Percentiles rank a stretch among this genome's conserved stretches.
Evolutionary conservation across 2,329 filamentous ascomycete genomes (phyloP).

Genomic region (Shiraia sp.): DNA sequence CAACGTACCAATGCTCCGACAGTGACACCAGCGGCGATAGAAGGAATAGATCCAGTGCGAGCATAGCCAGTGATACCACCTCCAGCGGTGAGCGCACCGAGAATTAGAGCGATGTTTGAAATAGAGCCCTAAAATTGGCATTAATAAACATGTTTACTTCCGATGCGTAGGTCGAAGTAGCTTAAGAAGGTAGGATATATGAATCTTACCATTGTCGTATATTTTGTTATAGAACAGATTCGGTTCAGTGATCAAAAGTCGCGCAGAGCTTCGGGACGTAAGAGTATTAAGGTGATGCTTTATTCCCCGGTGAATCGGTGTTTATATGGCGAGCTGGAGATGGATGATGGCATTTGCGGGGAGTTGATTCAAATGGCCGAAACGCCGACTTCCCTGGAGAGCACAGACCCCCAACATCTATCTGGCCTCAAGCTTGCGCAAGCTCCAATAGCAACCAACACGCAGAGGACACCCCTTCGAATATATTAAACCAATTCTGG

Average conservation of each 20-base stretch:
- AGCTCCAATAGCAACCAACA: slow-evolving; percentile 14
- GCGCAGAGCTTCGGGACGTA: slow-evolving; percentile 5
- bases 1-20: slow-evolving; percentile 71
- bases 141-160: too few species aligned
- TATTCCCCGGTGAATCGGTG: not conserved
- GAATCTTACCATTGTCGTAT: too few species aligned
- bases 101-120: slow-evolving; percentile 71
- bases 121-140: slow-evolving; percentile 32
- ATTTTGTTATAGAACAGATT: too few species aligned
- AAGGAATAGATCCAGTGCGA: slow-evolving; percentile 83
- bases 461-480: slow-evolving; percentile 4
- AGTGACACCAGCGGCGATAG: slow-evolving; percentile 78
- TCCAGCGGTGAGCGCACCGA: slow-evolving; percentile 80
- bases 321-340: not conserved
- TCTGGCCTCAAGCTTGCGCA: slow-evolving; percentile 30
- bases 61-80: slow-evolving; percentile 88
- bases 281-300: too few species aligned
- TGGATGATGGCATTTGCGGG: slow-evolving; percentile 20
- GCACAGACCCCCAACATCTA: slow-evolving; percentile 17
- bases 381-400: slow-evolving; percentile 12
- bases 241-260: too few species aligned
- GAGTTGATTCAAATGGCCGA: slow-evolving; percentile 15
- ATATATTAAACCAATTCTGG: not conserved
- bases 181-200: too few species aligned
- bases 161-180: too few species aligned